Conservation (phyloP, 192 early-diverging fungal genomes). For the Spinellus fusiger region DNA sequence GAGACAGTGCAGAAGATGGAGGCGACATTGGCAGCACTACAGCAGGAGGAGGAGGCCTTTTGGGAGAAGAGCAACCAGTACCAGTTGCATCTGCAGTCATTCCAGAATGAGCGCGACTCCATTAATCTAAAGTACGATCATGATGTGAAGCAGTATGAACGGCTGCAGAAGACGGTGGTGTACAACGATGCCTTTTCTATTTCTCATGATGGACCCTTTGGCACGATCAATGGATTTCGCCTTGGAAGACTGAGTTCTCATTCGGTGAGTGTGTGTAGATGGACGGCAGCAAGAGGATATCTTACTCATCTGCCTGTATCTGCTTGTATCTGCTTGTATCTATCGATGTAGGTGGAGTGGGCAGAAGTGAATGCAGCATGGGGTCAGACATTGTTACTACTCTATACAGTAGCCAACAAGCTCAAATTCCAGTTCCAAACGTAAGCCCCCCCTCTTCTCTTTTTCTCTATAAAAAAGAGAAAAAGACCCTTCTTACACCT, state of each 20-base stretch:
- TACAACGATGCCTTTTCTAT: constrained; percentile 95
- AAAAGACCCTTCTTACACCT: not conserved
- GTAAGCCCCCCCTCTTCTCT: constrained; percentile 26
- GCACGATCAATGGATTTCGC: constrained; percentile 91
- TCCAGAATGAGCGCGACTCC: constrained; percentile 73
- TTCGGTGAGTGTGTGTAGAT: constrained; percentile 53
- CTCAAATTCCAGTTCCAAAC: constrained; percentile 76
- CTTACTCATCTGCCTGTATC: no score
- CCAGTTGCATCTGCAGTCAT: constrained; percentile 51
- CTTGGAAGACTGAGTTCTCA: constrained; percentile 73
- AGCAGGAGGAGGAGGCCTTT: constrained; percentile 55
- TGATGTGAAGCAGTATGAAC: constrained; percentile 69
- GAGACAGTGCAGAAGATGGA: constrained; percentile 46
- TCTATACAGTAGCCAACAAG: constrained; percentile 83
- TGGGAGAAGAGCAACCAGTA: constrained; percentile 77
- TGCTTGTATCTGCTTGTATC: no score
- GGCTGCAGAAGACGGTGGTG: constrained; percentile 87
- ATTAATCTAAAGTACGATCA: constrained; percentile 74
- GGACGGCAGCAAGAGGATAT: no score
- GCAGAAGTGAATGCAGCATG: constrained; percentile 93
- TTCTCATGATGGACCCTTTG: constrained; percentile 76
- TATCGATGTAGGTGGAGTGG: constrained; percentile 76
- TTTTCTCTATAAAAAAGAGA: no score
- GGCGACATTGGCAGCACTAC: constrained; percentile 43
- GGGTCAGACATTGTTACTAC: constrained; percentile 82